Conservation (phyloP, 108 stramenopile genomes). For the Ochromonas danica region DNA sequence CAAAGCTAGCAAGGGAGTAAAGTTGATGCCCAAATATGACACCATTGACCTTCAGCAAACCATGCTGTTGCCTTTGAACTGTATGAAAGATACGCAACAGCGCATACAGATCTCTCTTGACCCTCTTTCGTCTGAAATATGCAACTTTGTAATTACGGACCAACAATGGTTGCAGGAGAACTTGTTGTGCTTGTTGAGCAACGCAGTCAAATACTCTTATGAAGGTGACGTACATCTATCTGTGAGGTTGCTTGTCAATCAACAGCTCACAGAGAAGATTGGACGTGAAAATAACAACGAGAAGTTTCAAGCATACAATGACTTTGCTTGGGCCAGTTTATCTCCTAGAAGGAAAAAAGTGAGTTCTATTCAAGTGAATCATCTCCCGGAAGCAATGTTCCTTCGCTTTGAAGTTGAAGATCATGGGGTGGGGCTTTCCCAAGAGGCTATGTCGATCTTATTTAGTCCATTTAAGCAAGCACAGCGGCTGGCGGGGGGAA, state of each 20-base stretch:
- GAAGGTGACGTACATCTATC: neutral
- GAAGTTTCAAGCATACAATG: too few species aligned
- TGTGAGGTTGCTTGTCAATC: neutral
- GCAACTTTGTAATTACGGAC: neutral
- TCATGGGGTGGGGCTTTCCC: neutral
- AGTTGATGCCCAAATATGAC: conserved; percentile 6
- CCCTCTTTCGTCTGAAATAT: neutral
- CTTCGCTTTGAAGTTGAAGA: neutral
- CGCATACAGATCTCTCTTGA: neutral
- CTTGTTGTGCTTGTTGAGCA: conserved; percentile 16
- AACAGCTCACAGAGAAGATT: too few species aligned
- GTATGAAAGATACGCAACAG: conserved; percentile 16
- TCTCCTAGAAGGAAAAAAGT: too few species aligned
- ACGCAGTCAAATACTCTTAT: conserved; percentile 35
- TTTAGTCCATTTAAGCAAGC: conserved; percentile 31
- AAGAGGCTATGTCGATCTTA: neutral
- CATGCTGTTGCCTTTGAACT: neutral
- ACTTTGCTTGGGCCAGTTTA: too few species aligned
- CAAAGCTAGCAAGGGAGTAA: conserved; percentile 3
- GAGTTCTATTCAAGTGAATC: neutral
- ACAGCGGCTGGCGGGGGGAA: conserved; percentile 28
- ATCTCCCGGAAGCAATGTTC: neutral
- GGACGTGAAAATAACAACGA: too few species aligned
- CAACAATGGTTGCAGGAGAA: conserved; percentile 24
- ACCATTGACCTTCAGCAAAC: neutral